phyloP scores from a whole-genome alignment of 2,329 filamentous ascomycete species.

The Magnaporthiopsis rhizophila region DNA sequence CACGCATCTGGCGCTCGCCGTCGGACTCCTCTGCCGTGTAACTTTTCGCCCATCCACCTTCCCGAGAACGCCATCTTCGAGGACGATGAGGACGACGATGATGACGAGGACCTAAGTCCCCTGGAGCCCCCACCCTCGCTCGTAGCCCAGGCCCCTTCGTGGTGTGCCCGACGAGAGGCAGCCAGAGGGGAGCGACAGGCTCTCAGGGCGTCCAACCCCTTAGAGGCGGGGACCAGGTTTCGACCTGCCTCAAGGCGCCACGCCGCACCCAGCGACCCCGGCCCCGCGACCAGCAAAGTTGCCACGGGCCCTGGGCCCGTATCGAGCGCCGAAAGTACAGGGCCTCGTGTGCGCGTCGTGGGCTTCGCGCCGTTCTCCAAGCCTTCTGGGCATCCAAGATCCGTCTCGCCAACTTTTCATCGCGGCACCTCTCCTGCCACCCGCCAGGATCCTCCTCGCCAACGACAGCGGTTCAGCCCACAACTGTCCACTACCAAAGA shows the following conservation, averaged over 20 bases:
- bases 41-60: not conserved
- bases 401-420: not conserved
- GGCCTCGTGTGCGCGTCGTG: not conserved
- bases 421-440: too few relatives aligned
- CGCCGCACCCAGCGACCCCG: not conserved
- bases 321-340: not conserved
- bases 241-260: too few relatives aligned
- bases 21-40: not conserved
- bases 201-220: not conserved
- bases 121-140: conserved; percentile 1
- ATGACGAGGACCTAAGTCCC: not conserved
- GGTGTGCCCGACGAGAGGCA: not conserved
- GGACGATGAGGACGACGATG: not conserved
- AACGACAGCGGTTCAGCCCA: not conserved
- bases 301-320: not conserved
- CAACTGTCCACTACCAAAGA: not conserved
- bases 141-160: not conserved
- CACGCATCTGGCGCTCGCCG: too few relatives aligned
- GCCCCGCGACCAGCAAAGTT: too few relatives aligned
- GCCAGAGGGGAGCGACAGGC: not conserved
- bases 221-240: not conserved
- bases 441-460: not conserved
- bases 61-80: conserved; percentile 1
- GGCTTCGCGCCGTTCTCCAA: not conserved
- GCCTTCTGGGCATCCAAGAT: not conserved